Evolutionary conservation across 768 basidiomycete genomes (phyloP), one percentile per base, ranked within the genome.

Genomic region (Boletus bicolor): DNA sequence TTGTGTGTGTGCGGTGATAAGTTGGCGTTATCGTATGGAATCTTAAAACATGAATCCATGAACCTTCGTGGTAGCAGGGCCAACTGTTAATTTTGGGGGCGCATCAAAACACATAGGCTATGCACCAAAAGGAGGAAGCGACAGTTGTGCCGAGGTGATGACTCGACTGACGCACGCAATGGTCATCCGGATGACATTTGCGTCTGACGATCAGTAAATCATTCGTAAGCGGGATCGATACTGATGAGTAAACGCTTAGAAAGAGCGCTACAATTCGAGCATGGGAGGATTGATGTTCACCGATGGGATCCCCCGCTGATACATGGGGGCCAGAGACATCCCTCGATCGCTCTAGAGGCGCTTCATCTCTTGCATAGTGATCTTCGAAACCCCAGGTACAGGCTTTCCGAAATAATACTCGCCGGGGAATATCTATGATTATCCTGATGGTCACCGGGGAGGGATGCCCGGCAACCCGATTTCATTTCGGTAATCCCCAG

Each of bases 401-500:
- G 5, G 43, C 14, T 21, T 26, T 21, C 50, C 53, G 41, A 24
- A 39, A 37, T 39, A 32, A 49, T 42, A 15, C 11, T 21, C 30
- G 17, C 51, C 51, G 60, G 56, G 45, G 58, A 14, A 56, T 54
- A 49, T 49, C 38, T 53, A 43, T 49, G 51, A 47, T 57, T 19
- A 49, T 49, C 47, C 44, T 21, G 54, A 55, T 56, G 39, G 49
- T 41, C 37, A 26, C 50, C 57, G 44, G 54, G 35, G 19, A 46
- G 41, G 14, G 19, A 63, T 41, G 41, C 26, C 53, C 49, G 58
- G 52, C 15, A 53, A 56, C 53, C 39, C 47, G 57, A 58, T 59
- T 66, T 68, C 64, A 68, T 68, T 63, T 61, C 66, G 67, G 66
- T 56, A 57, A 66, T 61, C 51, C 56, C 67, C 66, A 54, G 51